Percentiles rank a stretch among this genome's conserved stretches.
phyloP scores from a whole-genome alignment of 2,329 filamentous ascomycete genomes.

The Neonectria hederae region DNA sequence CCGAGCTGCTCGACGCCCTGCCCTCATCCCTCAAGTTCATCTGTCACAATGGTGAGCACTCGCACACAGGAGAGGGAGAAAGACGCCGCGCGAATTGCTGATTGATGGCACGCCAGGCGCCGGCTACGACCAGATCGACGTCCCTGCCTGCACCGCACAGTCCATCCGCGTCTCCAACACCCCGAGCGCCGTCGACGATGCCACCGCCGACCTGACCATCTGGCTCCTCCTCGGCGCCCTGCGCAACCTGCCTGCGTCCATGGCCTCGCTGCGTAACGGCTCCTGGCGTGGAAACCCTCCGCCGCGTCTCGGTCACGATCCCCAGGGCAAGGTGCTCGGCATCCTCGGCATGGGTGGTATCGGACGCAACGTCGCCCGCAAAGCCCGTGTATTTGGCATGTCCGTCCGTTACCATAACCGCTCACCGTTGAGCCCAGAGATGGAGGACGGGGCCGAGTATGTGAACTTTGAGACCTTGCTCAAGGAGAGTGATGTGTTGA shows the following conservation, averaged over 20 bases:
- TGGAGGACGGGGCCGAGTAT: conserved; percentile 69
- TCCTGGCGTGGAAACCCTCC: conserved; percentile 71
- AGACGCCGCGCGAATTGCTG: not conserved
- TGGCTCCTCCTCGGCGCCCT: conserved; percentile 85
- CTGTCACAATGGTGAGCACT: conserved; percentile 66
- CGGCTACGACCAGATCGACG: conserved; percentile 86
- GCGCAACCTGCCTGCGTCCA: conserved; percentile 74
- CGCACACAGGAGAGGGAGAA: not conserved
- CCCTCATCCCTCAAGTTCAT: conserved; percentile 65
- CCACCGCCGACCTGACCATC: conserved; percentile 83
- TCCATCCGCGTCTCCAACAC: conserved; percentile 80
- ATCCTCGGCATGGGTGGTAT: conserved; percentile 91
- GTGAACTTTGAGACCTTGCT: conserved; percentile 80
- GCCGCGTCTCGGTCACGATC: conserved; percentile 76
- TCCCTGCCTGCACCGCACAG: conserved; percentile 74
- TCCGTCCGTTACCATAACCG: conserved; percentile 79
- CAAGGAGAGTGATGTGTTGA: conserved; percentile 76
- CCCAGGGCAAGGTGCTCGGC: conserved; percentile 79
- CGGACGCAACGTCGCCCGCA: conserved; percentile 78
- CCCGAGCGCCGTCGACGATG: conserved; percentile 82
- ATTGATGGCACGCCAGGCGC: conserved; percentile 63
- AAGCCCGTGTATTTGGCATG: conserved; percentile 81
- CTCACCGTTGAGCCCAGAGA: conserved; percentile 63
- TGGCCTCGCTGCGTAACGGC: conserved; percentile 71
- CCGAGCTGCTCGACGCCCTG: conserved; percentile 70